Evolutionary conservation across 1,139 yeast species (phyloP).

Genomic region (Chernovozyma aurita): DNA sequence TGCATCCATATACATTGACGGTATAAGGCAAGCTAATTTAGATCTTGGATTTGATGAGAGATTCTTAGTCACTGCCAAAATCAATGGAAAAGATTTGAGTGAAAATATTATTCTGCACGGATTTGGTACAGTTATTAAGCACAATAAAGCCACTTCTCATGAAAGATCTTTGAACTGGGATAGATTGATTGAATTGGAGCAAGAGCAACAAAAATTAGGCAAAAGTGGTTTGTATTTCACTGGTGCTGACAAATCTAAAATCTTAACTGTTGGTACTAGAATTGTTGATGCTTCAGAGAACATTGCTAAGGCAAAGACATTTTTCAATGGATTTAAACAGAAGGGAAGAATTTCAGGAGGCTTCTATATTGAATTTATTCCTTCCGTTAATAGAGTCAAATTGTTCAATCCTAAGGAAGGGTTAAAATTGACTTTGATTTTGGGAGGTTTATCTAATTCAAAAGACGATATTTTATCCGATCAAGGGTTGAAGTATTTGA

Average conservation of each 20-base stretch:
- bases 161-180: constrained; percentile 81
- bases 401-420: constrained; percentile 71
- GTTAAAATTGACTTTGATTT: constrained; percentile 60
- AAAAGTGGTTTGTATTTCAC: constrained; percentile 57
- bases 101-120: constrained; percentile 61
- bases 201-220: constrained; percentile 47
- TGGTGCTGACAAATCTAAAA: constrained; percentile 43
- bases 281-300: constrained; percentile 79
- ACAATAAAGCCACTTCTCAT: constrained; percentile 63
- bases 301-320: constrained; percentile 67
- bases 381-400: constrained; percentile 64
- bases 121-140: constrained; percentile 73
- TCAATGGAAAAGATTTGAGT: constrained; percentile 57
- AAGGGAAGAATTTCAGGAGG: constrained; percentile 60
- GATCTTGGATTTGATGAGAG: constrained; percentile 61
- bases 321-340: constrained; percentile 64
- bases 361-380: constrained; percentile 64
- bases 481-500: constrained; percentile 53
- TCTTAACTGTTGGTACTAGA: constrained; percentile 49
- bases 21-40: constrained; percentile 56
- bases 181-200: constrained; percentile 65
- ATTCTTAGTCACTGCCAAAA: constrained; percentile 53
- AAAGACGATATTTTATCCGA: constrained; percentile 43
- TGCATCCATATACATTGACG: constrained; percentile 58
- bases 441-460: constrained; percentile 66